These are phyloP conservation scores for Rubia balearica DNA, from an alignment of 305 asterid species.

Conservation along the genomic window DNA sequence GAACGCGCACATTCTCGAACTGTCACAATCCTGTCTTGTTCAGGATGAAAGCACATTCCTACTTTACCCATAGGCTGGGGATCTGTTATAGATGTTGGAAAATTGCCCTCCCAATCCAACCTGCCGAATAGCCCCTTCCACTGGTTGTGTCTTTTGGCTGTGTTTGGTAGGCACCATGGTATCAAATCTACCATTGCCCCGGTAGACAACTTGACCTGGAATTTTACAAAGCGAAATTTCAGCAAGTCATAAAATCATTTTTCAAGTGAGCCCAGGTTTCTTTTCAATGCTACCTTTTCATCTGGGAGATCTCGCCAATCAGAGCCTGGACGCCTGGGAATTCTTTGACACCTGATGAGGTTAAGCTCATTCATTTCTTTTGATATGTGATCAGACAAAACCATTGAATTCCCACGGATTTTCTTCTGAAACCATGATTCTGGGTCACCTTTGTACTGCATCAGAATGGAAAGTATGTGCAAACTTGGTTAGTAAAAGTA, in stretches of 20 bases:
- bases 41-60: constrained; percentile 53
- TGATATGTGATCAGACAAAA: constrained; percentile 40
- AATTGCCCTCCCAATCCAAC: constrained; percentile 50
- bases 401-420: constrained; percentile 29
- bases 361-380: constrained; percentile 51
- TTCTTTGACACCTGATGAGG: constrained; percentile 39
- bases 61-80: constrained; percentile 60
- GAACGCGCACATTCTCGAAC: constrained; percentile 51
- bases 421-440: constrained; percentile 45
- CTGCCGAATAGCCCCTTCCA: constrained; percentile 56
- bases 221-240: constrained; percentile 8
- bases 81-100: constrained; percentile 49
- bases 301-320: constrained; percentile 55
- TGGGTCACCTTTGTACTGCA: constrained; percentile 41
- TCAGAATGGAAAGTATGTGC: constrained; percentile 4
- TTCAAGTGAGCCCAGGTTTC: neutral
- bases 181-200: constrained; percentile 48
- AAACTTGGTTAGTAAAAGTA: neutral
- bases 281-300: constrained; percentile 31
- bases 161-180: constrained; percentile 51
- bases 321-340: constrained; percentile 42
- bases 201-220: constrained; percentile 37
- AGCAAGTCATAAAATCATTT: neutral
- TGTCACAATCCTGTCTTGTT: constrained; percentile 41
- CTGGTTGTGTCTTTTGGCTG: constrained; percentile 56